These are phyloP conservation scores for Hypoxylon trugodes DNA, from an alignment of 495 filamentous ascomycete species.

Conservation along the genomic window DNA sequence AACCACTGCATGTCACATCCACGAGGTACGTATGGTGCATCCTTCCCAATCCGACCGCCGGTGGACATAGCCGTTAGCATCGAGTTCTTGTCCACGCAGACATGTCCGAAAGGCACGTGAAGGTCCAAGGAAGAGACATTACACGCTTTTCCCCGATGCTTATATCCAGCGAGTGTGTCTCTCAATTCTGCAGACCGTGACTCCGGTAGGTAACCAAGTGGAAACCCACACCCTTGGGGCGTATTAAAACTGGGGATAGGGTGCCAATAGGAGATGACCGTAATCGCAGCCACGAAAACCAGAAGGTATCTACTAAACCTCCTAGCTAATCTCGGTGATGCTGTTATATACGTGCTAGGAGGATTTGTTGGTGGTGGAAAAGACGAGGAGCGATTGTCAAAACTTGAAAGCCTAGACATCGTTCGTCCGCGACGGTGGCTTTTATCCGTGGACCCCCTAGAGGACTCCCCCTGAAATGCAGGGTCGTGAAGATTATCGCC, in stretches of 20 bases:
- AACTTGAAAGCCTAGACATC: slow-evolving; percentile 9
- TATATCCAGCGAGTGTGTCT: slow-evolving; percentile 34
- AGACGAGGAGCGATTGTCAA: slow-evolving; percentile 1
- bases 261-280: slow-evolving; percentile 3
- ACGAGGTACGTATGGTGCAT: slow-evolving; percentile 59
- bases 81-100: slow-evolving; percentile 50
- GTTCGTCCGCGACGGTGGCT: slow-evolving; percentile 13
- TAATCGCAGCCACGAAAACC: not conserved
- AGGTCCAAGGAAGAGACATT: slow-evolving; percentile 60
- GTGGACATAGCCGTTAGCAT: slow-evolving; percentile 61
- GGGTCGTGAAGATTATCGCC: not conserved
- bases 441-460: slow-evolving; percentile 5
- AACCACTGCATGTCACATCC: slow-evolving; percentile 63
- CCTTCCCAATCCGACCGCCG: slow-evolving; percentile 58
- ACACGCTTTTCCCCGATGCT: slow-evolving; percentile 47
- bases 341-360: not conserved
- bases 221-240: slow-evolving; percentile 3
- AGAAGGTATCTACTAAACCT: slow-evolving; percentile 12
- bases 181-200: slow-evolving; percentile 23
- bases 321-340: slow-evolving; percentile 16
- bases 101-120: slow-evolving; percentile 54
- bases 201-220: slow-evolving; percentile 6
- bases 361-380: not conserved
- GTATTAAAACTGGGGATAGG: not conserved
- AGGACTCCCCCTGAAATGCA: not conserved